A percentile compares a stretch with the other conserved stretches of the same genome.
Conservation (phyloP, 2,329 filamentous ascomycete species). For the Teratosphaeria viscida region DNA sequence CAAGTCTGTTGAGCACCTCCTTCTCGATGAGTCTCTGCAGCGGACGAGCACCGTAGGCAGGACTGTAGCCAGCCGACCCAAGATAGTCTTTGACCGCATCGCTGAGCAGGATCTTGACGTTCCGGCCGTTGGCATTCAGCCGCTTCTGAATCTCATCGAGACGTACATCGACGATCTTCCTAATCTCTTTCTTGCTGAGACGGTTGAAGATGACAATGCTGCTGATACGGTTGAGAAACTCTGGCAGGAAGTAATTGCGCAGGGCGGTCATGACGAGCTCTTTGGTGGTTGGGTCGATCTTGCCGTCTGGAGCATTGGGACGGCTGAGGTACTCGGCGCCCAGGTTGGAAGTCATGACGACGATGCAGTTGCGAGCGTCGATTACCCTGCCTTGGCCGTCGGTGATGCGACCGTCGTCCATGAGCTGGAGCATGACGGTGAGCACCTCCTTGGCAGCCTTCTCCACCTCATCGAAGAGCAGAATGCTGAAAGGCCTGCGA, state of each 20-base stretch:
- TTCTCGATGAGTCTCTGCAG: slow-evolving; percentile 87
- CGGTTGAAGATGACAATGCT: slow-evolving; percentile 98
- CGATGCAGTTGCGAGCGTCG: slow-evolving; percentile 95
- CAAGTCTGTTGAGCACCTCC: slow-evolving; percentile 88
- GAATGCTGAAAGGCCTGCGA: slow-evolving; percentile 90
- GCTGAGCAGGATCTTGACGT: slow-evolving; percentile 72
- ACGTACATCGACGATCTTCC: slow-evolving; percentile 88
- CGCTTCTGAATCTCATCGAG: slow-evolving; percentile 84
- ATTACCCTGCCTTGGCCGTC: slow-evolving; percentile 93
- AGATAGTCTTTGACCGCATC: slow-evolving; percentile 88
- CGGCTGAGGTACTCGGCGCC: slow-evolving; percentile 88
- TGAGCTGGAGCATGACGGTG: slow-evolving; percentile 95
- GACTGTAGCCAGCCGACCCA: slow-evolving; percentile 82
- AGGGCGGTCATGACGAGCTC: slow-evolving; percentile 87
- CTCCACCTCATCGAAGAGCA: slow-evolving; percentile 96
- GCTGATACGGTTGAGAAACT: slow-evolving; percentile 97
- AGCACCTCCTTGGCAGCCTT: slow-evolving; percentile 97
- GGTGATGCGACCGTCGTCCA: slow-evolving; percentile 98
- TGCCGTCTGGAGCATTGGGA: slow-evolving; percentile 65
- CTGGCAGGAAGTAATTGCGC: slow-evolving; percentile 91
- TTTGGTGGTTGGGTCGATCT: slow-evolving; percentile 72
- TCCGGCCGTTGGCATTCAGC: slow-evolving; percentile 71
- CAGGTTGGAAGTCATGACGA: slow-evolving; percentile 97
- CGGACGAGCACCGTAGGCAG: slow-evolving; percentile 86
- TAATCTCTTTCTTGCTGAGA: slow-evolving; percentile 78